Conservation (phyloP, 1,139 yeast species). For the Pneumocystis canis region DNA sequence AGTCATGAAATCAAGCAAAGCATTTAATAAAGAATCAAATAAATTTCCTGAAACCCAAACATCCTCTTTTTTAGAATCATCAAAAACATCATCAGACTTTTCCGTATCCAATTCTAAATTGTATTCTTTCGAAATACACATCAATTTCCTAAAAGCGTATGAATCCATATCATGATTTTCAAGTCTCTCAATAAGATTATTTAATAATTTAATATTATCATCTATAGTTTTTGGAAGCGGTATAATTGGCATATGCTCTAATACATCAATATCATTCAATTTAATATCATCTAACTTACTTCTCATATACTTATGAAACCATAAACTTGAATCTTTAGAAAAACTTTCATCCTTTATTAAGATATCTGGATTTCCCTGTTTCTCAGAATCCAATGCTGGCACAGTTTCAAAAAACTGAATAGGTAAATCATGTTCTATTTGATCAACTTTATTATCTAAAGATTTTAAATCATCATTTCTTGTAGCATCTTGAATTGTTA, state of each 20-base stretch:
- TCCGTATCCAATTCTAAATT: not conserved
- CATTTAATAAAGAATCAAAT: slow-evolving; percentile 7
- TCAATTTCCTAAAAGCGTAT: slow-evolving; percentile 7
- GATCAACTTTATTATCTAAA: not conserved
- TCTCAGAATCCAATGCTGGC: not conserved
- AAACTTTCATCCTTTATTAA: not conserved
- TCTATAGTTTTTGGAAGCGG: slow-evolving; percentile 7
- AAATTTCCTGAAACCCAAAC: slow-evolving; percentile 10
- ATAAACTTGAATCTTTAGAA: not conserved
- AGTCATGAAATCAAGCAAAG: not conserved
- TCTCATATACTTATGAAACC: slow-evolving; percentile 11
- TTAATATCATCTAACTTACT: not conserved
- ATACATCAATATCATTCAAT: not conserved
- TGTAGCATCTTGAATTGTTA: not conserved
- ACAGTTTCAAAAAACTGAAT: not conserved
- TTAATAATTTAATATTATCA: slow-evolving; percentile 6
- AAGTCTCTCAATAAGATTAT: slow-evolving; percentile 2
- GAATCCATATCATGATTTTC: slow-evolving; percentile 5
- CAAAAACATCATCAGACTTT: not conserved
- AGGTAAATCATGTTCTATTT: not conserved
- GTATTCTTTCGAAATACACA: slow-evolving; percentile 7
- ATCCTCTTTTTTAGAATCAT: slow-evolving; percentile 1
- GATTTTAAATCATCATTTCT: not conserved
- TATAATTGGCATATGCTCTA: not conserved
- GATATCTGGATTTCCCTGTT: not conserved